Conservation (phyloP, 176 grass and related monocot genomes). For the Avena atlantica region DNA sequence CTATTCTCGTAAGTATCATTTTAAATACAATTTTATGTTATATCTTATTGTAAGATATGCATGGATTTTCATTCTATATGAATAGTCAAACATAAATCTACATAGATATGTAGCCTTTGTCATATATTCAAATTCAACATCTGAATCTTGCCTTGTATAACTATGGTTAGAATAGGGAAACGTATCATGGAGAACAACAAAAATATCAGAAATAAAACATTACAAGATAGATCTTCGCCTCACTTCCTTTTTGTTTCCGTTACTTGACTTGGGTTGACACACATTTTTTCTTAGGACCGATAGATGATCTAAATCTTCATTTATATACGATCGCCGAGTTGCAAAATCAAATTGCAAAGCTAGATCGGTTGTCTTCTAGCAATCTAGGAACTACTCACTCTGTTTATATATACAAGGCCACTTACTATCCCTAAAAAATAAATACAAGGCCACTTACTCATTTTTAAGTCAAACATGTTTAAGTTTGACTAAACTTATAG, state of each 20-base stretch:
- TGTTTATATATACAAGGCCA: neutral
- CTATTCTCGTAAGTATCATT: conserved; percentile 49
- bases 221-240: neutral
- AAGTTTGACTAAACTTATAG: neutral
- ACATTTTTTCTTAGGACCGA: neutral
- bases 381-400: neutral
- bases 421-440: too few species aligned
- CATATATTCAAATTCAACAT: neutral
- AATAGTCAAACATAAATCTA: neutral
- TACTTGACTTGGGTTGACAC: neutral
- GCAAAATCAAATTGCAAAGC: neutral
- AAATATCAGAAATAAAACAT: neutral
- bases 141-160: neutral
- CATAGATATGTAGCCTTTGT: neutral
- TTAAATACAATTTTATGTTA: neutral
- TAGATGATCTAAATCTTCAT: conserved; percentile 12
- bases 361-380: neutral
- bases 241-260: neutral
- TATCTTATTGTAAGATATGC: neutral
- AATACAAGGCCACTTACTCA: neutral
- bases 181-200: neutral
- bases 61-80: neutral
- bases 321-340: neutral
- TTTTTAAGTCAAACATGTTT: neutral
- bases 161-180: neutral